A percentile compares a stretch with the other conserved stretches of the same genome.
phyloP scores from a whole-genome alignment of 2,329 filamentous ascomycete species.

The Beauveria sp. region DNA sequence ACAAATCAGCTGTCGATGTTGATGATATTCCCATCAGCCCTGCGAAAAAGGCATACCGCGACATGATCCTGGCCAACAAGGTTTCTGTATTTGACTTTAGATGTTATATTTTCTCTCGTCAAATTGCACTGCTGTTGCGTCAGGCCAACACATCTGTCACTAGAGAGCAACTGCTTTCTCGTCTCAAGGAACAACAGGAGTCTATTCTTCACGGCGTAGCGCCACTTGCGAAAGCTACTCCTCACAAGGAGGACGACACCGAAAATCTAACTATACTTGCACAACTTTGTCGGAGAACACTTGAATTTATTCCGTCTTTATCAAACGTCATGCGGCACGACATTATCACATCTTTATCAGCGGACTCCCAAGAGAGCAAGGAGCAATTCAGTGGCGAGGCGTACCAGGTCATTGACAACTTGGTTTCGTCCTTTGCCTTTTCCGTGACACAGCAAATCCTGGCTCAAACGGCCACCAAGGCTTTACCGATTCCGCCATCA shows the following conservation, averaged over 20 bases:
- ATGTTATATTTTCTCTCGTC: constrained; percentile 86
- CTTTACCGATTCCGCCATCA: constrained; percentile 58
- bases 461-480: constrained; percentile 63
- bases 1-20: constrained; percentile 31
- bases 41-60: constrained; percentile 74
- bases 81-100: constrained; percentile 95
- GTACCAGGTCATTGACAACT: constrained; percentile 57
- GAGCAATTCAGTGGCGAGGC: constrained; percentile 30
- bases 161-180: constrained; percentile 53
- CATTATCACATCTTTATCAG: constrained; percentile 54
- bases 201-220: constrained; percentile 50
- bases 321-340: constrained; percentile 76
- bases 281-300: constrained; percentile 74
- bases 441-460: constrained; percentile 69
- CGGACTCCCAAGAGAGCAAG: constrained; percentile 29
- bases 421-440: constrained; percentile 73
- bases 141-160: constrained; percentile 68
- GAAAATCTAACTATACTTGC: constrained; percentile 77
- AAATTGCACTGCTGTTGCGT: constrained; percentile 73
- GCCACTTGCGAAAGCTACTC: constrained; percentile 37
- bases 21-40: constrained; percentile 55
- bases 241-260: constrained; percentile 48
- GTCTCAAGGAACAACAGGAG: constrained; percentile 55
- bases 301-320: constrained; percentile 76
- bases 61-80: constrained; percentile 87